Evolutionary conservation across 2,329 filamentous ascomycete species (phyloP), one percentile per base, ranked within the genome.

Genomic region (Trichoderma sp.): DNA sequence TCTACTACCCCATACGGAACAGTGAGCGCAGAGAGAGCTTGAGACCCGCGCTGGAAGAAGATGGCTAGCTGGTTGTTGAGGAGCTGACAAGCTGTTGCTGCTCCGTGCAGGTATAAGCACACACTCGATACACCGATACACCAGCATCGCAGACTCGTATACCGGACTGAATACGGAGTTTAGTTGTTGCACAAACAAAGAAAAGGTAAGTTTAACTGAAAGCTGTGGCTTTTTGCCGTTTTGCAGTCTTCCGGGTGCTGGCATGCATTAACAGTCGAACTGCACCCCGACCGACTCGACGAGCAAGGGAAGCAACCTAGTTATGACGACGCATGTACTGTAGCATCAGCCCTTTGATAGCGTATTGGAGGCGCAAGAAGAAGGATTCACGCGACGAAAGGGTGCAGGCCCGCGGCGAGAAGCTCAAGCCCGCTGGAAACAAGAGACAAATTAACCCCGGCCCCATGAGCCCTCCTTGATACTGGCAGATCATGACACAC

Each of bases 401-500:
- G 24, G 5, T 63, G 56, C 41, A 53, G 29, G 38, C 38, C 27
- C 8, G 38, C 64, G 35, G n/a, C 45, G 50, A 24, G 60, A 31
- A 33, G 45, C 45, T n/a, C 11, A 71, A 27, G 7, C 66, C 67
- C 31, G 33, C 21, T 71, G 67, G 16, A 53, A 35, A 69, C 50
- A 35, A 50, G 60, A 65, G 63, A 62, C 41, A 38, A 53, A 29
- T 18, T 45, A 45, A 63, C 60, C 41, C 33, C 14, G 35, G 38
- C 41, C 33, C 60, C 50, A 21, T 62, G 45, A 71, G 53, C 27
- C 33, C 73, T 63, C 68, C 71, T 73, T 59, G 75, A 74, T 74
- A 65, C 71, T 68, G 71, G 75, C 68, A 60, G 75, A 76, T 76
- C 75, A 76, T 76, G 75, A 76, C 75, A 76, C 63, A 38, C 62